A percentile compares a stretch with the other conserved stretches of the same genome.
These are phyloP conservation scores for Neurospora sp. DNA, from an alignment of 495 filamentous ascomycete species.

Conservation along the genomic window DNA sequence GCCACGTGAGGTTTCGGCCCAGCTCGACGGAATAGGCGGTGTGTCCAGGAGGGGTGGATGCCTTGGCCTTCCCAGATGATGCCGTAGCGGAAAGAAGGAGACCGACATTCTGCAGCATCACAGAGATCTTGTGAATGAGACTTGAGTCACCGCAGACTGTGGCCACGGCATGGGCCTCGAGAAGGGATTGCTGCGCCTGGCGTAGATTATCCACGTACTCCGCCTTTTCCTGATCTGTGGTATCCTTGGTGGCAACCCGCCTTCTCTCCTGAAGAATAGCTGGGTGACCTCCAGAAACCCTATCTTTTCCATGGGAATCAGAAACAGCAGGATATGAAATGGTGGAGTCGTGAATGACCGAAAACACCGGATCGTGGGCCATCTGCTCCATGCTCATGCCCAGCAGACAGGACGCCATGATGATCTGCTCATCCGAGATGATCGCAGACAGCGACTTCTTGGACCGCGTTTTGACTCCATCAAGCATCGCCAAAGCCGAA, in stretches of 20 bases:
- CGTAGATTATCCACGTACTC: constrained; percentile 48
- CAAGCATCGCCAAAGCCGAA: constrained; percentile 41
- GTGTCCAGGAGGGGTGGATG: constrained; percentile 43
- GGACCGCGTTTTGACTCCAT: constrained; percentile 33
- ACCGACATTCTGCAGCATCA: constrained; percentile 49
- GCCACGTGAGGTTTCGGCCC: constrained; percentile 48
- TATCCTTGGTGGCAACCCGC: constrained; percentile 8
- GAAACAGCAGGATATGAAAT: constrained; percentile 66
- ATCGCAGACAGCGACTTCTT: constrained; percentile 25
- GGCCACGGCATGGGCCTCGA: constrained; percentile 45
- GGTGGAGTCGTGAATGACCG: constrained; percentile 82
- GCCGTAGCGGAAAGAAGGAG: constrained; percentile 54
- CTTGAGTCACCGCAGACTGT: constrained; percentile 33
- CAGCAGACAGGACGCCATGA: constrained; percentile 48
- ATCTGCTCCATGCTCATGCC: constrained; percentile 56
- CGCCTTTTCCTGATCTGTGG: constrained; percentile 21
- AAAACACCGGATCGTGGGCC: constrained; percentile 72
- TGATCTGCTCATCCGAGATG: constrained; percentile 37
- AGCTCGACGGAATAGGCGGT: constrained; percentile 53
- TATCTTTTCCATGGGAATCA: constrained; percentile 15
- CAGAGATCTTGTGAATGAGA: constrained; percentile 47
- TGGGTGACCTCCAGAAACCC: constrained; percentile 1
- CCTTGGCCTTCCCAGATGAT: constrained; percentile 28
- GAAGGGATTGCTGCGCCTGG: constrained; percentile 49
- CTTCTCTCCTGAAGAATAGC: neutral